A percentile compares a stretch with the other conserved stretches of the same genome.
Evolutionary conservation across 257 asterid genomes (phyloP).

Genomic region (Solanum pimpinellifolium): DNA sequence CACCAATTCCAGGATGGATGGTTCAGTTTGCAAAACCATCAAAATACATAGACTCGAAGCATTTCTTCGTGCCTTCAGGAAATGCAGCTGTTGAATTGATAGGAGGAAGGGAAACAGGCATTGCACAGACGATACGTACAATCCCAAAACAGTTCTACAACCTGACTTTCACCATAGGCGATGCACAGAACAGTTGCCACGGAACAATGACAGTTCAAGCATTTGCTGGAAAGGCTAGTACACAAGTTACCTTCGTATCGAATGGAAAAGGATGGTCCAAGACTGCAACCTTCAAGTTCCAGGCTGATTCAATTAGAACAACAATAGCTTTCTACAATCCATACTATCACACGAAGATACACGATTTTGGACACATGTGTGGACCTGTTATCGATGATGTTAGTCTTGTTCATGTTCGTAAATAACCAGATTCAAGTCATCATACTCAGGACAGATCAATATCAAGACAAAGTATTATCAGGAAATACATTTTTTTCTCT

Average conservation of each 20-base stretch:
- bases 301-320: constrained; percentile 32
- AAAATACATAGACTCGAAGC: constrained; percentile 57
- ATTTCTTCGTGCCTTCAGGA: constrained; percentile 57
- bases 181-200: constrained; percentile 49
- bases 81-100: constrained; percentile 52
- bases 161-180: constrained; percentile 53
- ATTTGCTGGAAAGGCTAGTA: constrained; percentile 29
- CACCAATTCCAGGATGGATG: constrained; percentile 76
- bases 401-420: constrained; percentile 30
- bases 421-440: background rate
- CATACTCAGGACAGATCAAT: background rate
- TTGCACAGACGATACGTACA: constrained; percentile 50
- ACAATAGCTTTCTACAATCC: constrained; percentile 50
- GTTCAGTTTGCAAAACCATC: constrained; percentile 51
- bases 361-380: constrained; percentile 52
- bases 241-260: constrained; percentile 29
- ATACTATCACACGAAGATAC: constrained; percentile 40
- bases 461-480: background rate
- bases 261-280: constrained; percentile 45
- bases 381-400: constrained; percentile 76
- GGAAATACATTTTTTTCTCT: background rate
- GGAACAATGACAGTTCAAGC: constrained; percentile 60
- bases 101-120: constrained; percentile 76
- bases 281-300: constrained; percentile 35
- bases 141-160: constrained; percentile 24